Evolutionary conservation across 129 eudicot genomes (phyloP).

Genomic region (Ambrosia trifida): DNA sequence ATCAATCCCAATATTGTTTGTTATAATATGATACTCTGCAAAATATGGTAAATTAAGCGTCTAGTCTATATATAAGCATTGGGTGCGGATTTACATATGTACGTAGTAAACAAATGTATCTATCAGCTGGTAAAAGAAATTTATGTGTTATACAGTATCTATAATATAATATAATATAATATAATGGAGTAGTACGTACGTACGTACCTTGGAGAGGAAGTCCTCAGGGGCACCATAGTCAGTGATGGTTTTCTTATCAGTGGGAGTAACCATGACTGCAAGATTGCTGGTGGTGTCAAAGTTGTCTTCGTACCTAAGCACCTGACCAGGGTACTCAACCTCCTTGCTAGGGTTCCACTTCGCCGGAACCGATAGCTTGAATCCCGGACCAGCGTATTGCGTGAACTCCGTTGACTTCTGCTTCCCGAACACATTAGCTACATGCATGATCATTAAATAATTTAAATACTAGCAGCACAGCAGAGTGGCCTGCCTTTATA

Average conservation of each 20-base stretch:
- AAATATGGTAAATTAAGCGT: no score
- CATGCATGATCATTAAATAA: no score
- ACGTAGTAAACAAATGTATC: no score
- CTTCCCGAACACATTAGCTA: constrained; percentile 94
- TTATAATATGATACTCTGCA: no score
- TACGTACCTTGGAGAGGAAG: constrained; percentile 66
- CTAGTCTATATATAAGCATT: no score
- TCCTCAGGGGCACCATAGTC: constrained; percentile 90
- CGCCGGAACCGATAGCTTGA: constrained; percentile 72
- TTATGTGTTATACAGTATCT: no score
- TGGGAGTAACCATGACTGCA: constrained; percentile 61
- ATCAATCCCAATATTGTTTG: neutral
- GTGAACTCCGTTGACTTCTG: constrained; percentile 84
- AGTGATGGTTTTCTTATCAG: constrained; percentile 90
- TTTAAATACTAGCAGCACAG: no score
- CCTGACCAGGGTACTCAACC: constrained; percentile 94
- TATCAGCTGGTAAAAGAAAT: no score
- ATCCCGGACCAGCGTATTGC: constrained; percentile 68
- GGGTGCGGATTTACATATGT: no score
- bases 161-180: no score
- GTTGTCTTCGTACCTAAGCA: constrained; percentile 92
- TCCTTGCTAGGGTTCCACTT: constrained; percentile 99
- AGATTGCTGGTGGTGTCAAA: constrained; percentile 84
- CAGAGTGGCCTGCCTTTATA: no score
- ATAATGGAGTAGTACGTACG: no score